Percentiles rank a stretch among this genome's conserved stretches.
Evolutionary conservation across 176 grass and related monocot genomes (phyloP).

Genomic region (Paspalum notatum): DNA sequence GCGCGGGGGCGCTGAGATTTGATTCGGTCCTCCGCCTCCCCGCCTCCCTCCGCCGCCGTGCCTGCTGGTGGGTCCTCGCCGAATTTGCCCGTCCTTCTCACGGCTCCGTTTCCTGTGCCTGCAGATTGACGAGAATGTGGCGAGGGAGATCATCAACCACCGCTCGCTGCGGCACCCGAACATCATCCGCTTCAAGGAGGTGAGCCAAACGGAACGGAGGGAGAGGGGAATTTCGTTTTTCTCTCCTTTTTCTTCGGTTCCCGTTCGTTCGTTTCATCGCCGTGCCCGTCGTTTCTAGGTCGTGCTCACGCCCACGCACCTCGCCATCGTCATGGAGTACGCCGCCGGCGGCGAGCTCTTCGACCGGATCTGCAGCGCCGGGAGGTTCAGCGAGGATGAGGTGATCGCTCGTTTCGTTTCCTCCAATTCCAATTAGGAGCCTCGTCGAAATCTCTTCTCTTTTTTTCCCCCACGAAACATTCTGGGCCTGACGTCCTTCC

Average conservation of each 20-base stretch:
- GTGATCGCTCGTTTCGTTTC: slow-evolving; percentile 41
- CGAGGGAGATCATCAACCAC: slow-evolving; percentile 92
- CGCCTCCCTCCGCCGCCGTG: too few relatives aligned
- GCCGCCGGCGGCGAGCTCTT: slow-evolving; percentile 91
- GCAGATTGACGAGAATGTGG: slow-evolving; percentile 78
- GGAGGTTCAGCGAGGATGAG: slow-evolving; percentile 93
- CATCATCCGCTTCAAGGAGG: slow-evolving; percentile 96
- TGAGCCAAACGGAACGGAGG: background rate
- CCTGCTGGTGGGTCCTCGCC: background rate
- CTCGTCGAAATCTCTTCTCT: background rate
- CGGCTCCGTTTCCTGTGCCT: background rate
- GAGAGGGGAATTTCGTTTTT: background rate
- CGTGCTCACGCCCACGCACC: slow-evolving; percentile 84
- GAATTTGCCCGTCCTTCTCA: background rate
- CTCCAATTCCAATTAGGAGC: background rate
- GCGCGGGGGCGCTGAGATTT: background rate
- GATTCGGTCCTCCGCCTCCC: too few relatives aligned
- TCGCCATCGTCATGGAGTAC: slow-evolving; percentile 92
- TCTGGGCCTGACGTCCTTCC: background rate
- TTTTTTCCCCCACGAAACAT: background rate
- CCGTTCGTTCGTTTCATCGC: background rate
- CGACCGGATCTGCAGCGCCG: slow-evolving; percentile 87
- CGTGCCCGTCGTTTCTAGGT: slow-evolving; percentile 40
- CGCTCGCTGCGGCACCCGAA: slow-evolving; percentile 86
- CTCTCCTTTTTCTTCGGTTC: background rate